phyloP scores from a whole-genome alignment of 2,329 filamentous ascomycete species.

The Monilinia laxa region DNA sequence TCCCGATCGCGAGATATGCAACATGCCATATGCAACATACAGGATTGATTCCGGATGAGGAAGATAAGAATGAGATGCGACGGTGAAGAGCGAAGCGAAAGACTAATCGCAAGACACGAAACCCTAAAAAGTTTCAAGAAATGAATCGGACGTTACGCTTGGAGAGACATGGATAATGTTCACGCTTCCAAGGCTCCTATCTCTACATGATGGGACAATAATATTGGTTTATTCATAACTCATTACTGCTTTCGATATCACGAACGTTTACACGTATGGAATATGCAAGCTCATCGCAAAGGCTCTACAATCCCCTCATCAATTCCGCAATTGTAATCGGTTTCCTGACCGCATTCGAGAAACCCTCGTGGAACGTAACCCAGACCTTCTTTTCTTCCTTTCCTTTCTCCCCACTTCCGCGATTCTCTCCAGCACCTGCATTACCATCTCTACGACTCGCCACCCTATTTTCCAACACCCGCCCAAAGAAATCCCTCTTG shows the following conservation, averaged over 20 bases:
- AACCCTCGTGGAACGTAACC: conserved; percentile 87
- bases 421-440: conserved; percentile 63
- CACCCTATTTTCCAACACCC: conserved; percentile 57
- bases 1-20: no score
- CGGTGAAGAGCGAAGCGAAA: not conserved
- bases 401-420: conserved; percentile 39
- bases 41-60: no score
- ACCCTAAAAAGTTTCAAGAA: not conserved
- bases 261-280: no score
- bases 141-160: not conserved
- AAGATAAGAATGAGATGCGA: not conserved
- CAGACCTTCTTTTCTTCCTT: conserved; percentile 64
- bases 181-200: not conserved
- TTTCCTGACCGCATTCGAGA: conserved; percentile 89
- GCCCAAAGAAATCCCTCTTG: conserved; percentile 84
- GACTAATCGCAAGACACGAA: not conserved
- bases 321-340: conserved; percentile 80
- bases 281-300: not conserved
- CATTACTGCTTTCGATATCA: not conserved
- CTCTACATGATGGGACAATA: not conserved
- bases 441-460: conserved; percentile 45
- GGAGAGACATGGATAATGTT: not conserved
- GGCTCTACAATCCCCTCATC: conserved; percentile 61
- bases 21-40: no score
- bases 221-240: not conserved